Base-by-base conservation (phyloP, 305 asterid genomes). In the Rubia balearica region DNA sequence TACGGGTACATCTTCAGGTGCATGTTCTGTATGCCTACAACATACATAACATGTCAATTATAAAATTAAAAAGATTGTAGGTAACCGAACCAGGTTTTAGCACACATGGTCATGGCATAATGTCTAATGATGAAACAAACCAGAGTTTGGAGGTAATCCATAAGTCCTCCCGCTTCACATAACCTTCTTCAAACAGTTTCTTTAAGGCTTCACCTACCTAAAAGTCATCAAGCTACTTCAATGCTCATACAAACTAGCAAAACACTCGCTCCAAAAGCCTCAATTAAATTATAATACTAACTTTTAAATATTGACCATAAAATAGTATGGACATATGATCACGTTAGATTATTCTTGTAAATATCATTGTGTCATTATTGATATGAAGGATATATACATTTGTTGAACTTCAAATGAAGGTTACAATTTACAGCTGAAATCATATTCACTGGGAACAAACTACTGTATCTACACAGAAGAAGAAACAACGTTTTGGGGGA, bases 1-100 rank as follows among this genome's bases (percentile, higher is more conserved):
- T 53, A 71, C 76, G 19, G 89, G 84, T 62, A 91, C 95, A 67
- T 91, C 96, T 79, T 91, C 96, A 2, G 75, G 75, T 63, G 70
- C 75, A 21, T 72, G 75, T 38, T 72, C 75, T 13, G 76, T 16
- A 42, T 73, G 65, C 76, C 71, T 73, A 43, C n/a, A 64, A 4
- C 40, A 63, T 36, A 38, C 2, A 16, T n/a, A 17, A 7, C 5
- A 3, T n/a, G 49, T 63, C 5, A 59, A 22, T 21, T 8, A 22
- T 14, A 68, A 27, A 2, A 16, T 27, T 12, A 40, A 65, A 19
- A 65, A 41, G n/a, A 16, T 17, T 24, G 4, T 3, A 41, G 53
- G 36, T 48, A 41, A 40, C 17, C 9, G 8, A n/a, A 65, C 9
- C 19, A 41, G 36, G 38, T 10, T 41, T 42, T 40, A 65, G 9